phyloP scores from a whole-genome alignment of 139 green algal species.

The Coelastrella sp. region DNA sequence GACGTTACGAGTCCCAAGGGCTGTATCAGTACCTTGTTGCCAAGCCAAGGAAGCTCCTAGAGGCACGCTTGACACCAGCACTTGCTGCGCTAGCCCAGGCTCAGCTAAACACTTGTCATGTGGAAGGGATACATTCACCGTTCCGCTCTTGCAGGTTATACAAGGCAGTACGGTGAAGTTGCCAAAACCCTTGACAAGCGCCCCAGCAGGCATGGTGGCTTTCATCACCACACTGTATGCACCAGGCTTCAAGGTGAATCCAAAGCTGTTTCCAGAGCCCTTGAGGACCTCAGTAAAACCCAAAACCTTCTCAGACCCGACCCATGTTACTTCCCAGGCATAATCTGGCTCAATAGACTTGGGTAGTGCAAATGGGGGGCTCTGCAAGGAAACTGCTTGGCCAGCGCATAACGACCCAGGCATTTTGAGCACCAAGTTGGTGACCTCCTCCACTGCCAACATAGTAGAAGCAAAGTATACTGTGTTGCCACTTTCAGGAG shows the following conservation, averaged over 20 bases:
- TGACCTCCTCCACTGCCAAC: neutral
- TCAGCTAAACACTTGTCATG: neutral
- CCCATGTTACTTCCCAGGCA: conserved; percentile 1
- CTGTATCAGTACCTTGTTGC: neutral
- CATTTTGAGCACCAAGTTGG: conserved; percentile 12
- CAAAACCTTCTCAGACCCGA: neutral
- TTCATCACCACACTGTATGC: conserved; percentile 25
- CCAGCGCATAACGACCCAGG: conserved; percentile 21
- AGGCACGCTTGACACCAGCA: neutral
- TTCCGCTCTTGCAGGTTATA: neutral
- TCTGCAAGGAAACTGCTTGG: neutral
- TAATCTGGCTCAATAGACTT: neutral
- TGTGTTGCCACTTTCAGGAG: neutral
- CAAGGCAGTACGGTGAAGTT: conserved; percentile 20
- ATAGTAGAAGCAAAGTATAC: conserved; percentile 18
- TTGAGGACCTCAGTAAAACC: neutral
- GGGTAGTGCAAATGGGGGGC: neutral
- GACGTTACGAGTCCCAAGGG: neutral
- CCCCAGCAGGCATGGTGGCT: neutral
- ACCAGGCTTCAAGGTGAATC: conserved; percentile 25
- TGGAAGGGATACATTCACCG: neutral
- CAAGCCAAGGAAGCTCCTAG: neutral
- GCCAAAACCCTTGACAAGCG: neutral
- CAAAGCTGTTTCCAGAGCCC: conserved; percentile 20
- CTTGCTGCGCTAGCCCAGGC: neutral